Evolutionary conservation across 345 rosid genomes (phyloP).

Genomic region (Citrus glauca): DNA sequence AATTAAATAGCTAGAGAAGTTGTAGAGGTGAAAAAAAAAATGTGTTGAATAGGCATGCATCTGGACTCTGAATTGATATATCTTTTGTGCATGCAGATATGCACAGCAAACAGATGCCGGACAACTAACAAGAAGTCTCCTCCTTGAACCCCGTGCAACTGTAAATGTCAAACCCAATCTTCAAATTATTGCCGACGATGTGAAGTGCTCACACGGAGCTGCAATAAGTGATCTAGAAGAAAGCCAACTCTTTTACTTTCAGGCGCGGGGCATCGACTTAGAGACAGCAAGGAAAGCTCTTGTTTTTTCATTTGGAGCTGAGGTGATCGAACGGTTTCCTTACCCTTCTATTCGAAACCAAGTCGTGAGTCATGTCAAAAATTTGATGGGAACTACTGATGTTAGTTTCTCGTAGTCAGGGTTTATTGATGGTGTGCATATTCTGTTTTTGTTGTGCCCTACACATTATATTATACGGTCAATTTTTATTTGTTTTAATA

Average conservation of each 20-base stretch:
- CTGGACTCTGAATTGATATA: not conserved
- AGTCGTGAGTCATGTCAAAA: conserved; percentile 53
- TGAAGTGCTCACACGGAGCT: conserved; percentile 96
- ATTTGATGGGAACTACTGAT: conserved; percentile 39
- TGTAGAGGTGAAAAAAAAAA: too few species aligned
- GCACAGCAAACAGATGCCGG: conserved; percentile 96
- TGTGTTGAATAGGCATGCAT: not conserved
- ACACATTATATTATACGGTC: not conserved
- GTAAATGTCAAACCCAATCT: conserved; percentile 92
- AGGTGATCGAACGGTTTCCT: conserved; percentile 60
- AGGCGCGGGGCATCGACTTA: conserved; percentile 75
- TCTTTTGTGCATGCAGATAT: conserved; percentile 35
- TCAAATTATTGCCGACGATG: conserved; percentile 87
- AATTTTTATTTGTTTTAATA: too few species aligned
- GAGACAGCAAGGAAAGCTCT: conserved; percentile 83
- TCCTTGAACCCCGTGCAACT: conserved; percentile 82
- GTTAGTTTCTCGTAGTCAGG: not conserved
- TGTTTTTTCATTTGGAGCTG: conserved; percentile 76
- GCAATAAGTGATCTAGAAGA: conserved; percentile 91
- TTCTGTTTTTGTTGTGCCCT: not conserved
- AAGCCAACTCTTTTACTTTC: conserved; percentile 83
- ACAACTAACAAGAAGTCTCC: conserved; percentile 79
- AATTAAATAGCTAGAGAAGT: not conserved
- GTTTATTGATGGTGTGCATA: not conserved
- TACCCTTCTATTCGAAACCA: conserved; percentile 39